Percentiles rank a stretch among this genome's conserved stretches.
These are phyloP conservation scores for Ramaria sp. DNA, from an alignment of 768 basidiomycete genomes.

Conservation along the genomic window DNA sequence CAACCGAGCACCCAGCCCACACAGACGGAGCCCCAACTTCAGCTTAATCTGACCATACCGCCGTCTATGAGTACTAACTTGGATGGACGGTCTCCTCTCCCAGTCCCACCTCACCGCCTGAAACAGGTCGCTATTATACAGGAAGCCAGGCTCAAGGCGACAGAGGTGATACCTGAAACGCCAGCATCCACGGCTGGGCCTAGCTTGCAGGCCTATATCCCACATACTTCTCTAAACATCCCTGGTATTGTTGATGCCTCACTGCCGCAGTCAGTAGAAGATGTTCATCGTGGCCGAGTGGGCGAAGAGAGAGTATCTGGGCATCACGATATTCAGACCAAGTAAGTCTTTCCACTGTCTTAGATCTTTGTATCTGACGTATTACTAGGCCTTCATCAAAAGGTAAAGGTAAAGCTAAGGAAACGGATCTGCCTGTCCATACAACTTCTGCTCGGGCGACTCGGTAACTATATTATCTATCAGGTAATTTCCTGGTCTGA, in stretches of 20 bases:
- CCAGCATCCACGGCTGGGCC: constrained; percentile 1
- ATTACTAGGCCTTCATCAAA: neutral
- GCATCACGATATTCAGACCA: neutral
- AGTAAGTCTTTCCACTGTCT: neutral
- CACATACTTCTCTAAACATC: neutral
- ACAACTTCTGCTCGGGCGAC: neutral
- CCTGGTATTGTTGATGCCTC: neutral
- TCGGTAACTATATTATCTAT: neutral
- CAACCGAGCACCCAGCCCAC: constrained; percentile 1
- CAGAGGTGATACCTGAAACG: constrained; percentile 7
- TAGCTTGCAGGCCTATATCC: neutral
- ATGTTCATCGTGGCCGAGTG: too few relatives aligned
- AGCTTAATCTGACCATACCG: neutral
- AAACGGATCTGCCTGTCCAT: neutral
- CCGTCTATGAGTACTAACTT: neutral
- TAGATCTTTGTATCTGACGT: neutral
- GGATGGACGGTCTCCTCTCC: neutral
- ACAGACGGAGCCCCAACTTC: neutral
- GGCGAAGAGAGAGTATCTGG: neutral
- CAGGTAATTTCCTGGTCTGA: neutral
- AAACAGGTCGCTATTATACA: neutral
- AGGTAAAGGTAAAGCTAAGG: neutral
- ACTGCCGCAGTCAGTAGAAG: neutral
- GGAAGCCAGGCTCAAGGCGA: neutral
- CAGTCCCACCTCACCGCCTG: constrained; percentile 2